Percentiles rank a stretch among this genome's conserved stretches.
Conservation (phyloP, 2,329 filamentous ascomycete genomes). For the Aspergillus texensis region DNA sequence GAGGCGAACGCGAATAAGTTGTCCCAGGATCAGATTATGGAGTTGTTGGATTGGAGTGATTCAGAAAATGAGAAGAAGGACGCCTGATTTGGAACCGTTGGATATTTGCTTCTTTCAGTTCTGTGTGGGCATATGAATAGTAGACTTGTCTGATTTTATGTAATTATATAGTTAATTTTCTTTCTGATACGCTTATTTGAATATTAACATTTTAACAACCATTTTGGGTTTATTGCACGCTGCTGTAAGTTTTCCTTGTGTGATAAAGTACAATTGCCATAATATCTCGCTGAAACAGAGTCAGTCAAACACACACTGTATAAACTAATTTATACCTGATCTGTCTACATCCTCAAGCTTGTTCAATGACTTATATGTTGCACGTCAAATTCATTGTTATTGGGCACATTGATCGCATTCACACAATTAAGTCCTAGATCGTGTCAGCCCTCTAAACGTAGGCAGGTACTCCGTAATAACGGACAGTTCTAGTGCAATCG, state of each 20-base stretch:
- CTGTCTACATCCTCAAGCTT: background rate
- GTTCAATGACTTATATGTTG: background rate
- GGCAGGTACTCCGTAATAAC: background rate
- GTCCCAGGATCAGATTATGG: conserved; percentile 74
- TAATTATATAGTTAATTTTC: background rate
- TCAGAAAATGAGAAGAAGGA: conserved; percentile 31
- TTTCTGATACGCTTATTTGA: background rate
- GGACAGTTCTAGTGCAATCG: conserved; percentile 48
- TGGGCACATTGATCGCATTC: no score
- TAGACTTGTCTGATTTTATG: background rate
- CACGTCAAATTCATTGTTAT: background rate
- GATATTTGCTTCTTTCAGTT: background rate
- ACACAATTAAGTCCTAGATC: no score
- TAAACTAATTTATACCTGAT: background rate
- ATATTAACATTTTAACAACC: background rate
- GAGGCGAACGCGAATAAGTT: conserved; percentile 66
- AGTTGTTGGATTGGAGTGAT: conserved; percentile 64
- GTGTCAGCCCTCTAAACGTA: background rate
- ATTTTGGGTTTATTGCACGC: background rate
- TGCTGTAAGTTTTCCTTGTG: background rate
- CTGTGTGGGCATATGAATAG: background rate
- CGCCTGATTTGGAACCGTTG: conserved; percentile 1
- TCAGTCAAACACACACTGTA: background rate
- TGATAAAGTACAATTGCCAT: background rate
- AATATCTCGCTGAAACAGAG: background rate